Evolutionary conservation across 257 asterid genomes (phyloP).

Genomic region (Gentiana straminea): DNA sequence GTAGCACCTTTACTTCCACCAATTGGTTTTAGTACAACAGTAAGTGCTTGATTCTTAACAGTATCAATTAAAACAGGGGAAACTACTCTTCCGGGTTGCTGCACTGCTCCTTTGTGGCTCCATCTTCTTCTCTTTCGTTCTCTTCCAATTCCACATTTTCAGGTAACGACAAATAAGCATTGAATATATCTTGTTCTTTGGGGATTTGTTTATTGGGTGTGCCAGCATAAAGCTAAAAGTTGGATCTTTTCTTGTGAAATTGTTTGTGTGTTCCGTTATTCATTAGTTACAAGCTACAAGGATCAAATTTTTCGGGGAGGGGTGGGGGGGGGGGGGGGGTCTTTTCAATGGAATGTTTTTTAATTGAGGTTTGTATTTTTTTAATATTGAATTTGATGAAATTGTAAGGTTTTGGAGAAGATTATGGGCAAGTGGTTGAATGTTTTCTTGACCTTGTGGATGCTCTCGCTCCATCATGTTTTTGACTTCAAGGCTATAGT

Average conservation of each 20-base stretch:
- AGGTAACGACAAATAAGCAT: conserved; percentile 20
- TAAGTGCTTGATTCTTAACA: too few relatives aligned
- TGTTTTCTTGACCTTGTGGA: conserved; percentile 27
- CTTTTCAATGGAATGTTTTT: neutral
- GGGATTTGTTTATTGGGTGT: neutral
- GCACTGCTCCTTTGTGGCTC: conserved; percentile 42
- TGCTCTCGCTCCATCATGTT: conserved; percentile 38
- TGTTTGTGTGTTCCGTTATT: neutral
- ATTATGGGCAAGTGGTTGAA: too few relatives aligned
- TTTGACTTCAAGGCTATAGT: conserved; percentile 52
- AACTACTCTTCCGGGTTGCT: conserved; percentile 34
- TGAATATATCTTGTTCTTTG: neutral
- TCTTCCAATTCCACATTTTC: conserved; percentile 48
- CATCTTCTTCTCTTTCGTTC: conserved; percentile 38
- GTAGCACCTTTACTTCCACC: too few relatives aligned
- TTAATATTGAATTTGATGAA: too few relatives aligned
- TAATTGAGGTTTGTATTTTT: too few relatives aligned
- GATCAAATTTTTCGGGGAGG: too few relatives aligned
- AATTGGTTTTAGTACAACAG: too few relatives aligned
- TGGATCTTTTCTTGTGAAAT: neutral
- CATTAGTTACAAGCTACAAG: neutral
- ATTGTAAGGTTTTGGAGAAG: too few relatives aligned
- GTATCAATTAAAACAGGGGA: conserved; percentile 22
- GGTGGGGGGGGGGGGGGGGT: too few relatives aligned
- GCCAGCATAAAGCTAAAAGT: neutral